These are phyloP conservation scores for Paecilomyces formosus DNA, from an alignment of 2,329 filamentous ascomycete genomes.

Conservation along the genomic window DNA sequence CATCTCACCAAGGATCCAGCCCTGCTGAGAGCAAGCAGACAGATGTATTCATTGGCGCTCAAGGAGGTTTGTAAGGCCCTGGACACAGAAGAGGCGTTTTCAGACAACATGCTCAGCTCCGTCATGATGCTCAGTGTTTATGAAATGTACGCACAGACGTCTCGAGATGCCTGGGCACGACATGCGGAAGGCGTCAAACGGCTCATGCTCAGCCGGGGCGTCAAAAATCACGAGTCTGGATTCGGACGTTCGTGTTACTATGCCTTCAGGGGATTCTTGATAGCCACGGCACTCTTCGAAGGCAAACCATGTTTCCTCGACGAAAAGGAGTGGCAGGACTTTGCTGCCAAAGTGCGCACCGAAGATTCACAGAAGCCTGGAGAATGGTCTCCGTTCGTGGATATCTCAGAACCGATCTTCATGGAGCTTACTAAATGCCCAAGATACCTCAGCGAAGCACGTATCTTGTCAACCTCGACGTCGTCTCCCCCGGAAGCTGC, in stretches of 20 bases:
- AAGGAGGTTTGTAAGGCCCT: slow-evolving; percentile 21
- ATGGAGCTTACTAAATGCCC: slow-evolving; percentile 22
- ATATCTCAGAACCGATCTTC: slow-evolving; percentile 15
- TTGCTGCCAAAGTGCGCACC: slow-evolving; percentile 14
- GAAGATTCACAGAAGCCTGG: slow-evolving; percentile 18
- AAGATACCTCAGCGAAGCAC: slow-evolving; percentile 17
- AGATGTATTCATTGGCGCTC: slow-evolving; percentile 26
- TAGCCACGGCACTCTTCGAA: slow-evolving; percentile 25
- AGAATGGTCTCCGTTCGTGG: slow-evolving; percentile 16
- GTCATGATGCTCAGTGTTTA: slow-evolving; percentile 31
- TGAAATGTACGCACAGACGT: slow-evolving; percentile 32
- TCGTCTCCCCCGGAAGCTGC: neutral
- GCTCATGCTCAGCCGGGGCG: slow-evolving; percentile 28
- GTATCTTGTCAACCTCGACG: slow-evolving; percentile 4
- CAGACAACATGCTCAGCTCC: slow-evolving; percentile 26
- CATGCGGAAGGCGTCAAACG: slow-evolving; percentile 29
- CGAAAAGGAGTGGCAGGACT: slow-evolving; percentile 23
- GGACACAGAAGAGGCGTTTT: slow-evolving; percentile 17
- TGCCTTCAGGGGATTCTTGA: slow-evolving; percentile 29
- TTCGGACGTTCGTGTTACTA: slow-evolving; percentile 28
- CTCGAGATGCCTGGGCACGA: slow-evolving; percentile 26
- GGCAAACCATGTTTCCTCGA: slow-evolving; percentile 29
- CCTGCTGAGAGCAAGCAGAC: slow-evolving; percentile 15
- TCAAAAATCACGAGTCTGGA: slow-evolving; percentile 18
- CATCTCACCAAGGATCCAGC: slow-evolving; percentile 15